Evolutionary conservation across 257 asterid genomes (phyloP), one percentile per base, ranked within the genome.

Genomic region (Solanum appendiculatum): DNA sequence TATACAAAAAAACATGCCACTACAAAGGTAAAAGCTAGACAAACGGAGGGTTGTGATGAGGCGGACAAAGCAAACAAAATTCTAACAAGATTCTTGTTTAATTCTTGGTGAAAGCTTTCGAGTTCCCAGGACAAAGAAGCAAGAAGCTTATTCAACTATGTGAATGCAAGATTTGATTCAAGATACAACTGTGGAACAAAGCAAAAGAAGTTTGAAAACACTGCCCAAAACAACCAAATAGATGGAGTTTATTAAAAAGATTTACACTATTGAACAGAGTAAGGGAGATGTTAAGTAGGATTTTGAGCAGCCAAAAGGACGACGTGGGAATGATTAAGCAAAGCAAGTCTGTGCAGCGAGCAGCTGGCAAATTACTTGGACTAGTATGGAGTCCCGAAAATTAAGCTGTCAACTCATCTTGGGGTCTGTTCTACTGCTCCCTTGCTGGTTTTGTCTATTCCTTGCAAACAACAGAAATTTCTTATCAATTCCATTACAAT

Each of bases 361-460:
- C 60, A 13, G 84, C 64, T 78, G 23, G 64, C 39, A 44, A 77
- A 15, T 60, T 78, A 42, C 33, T 25, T 9, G 40, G 40, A 44
- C 40, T 15, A 7, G 64, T 27, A 44, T 15, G 40, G 58, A 44
- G 29, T 80, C 63, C 87, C 66, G 68, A 20, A 69, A 31, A 29
- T 37, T 37, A 85, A 85, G 60, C 77, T 20, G 54, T 91, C 87
- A 89, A 78, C 69, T 86, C 56, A 64, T 75, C 92, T 88, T 89
- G 86, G 27, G 66, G 48, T 51, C 89, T 16, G 60, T 84, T 64
- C 58, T 29, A 66, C 74, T 85, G 60, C 73, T 72, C 36, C 81
- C 89, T 88, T 83, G 80, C 44, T 66, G n/a, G 87, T 73, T 86
- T 74, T 88, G 86, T 88, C 93, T 89, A 86, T 27, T 82, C 90